Conservation (phyloP, 2,329 filamentous ascomycete species). For the Pseudogymnoascus sp. region DNA sequence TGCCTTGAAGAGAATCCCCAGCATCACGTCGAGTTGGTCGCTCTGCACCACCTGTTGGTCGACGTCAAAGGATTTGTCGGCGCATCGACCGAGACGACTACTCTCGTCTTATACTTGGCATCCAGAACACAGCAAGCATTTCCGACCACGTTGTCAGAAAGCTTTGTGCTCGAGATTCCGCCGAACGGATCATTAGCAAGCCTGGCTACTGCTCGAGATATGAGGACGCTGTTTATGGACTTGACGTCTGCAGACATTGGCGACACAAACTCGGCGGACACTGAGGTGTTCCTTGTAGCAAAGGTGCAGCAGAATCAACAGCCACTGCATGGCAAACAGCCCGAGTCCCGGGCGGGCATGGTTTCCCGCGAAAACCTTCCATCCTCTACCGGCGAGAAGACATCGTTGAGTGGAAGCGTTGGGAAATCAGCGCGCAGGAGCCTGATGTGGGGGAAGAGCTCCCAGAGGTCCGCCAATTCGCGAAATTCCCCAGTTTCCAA, state of each 20-base stretch:
- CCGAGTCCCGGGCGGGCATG: conserved; percentile 21
- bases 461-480: conserved; percentile 45
- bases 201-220: conserved; percentile 54
- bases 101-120: conserved; percentile 69
- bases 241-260: conserved; percentile 51
- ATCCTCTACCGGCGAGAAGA: conserved; percentile 30
- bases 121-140: conserved; percentile 56
- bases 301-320: conserved; percentile 45
- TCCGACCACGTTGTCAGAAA: conserved; percentile 67
- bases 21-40: conserved; percentile 52
- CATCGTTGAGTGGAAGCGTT: conserved; percentile 38
- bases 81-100: conserved; percentile 64
- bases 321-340: conserved; percentile 21
- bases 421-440: conserved; percentile 51
- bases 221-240: conserved; percentile 82
- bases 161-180: conserved; percentile 69
- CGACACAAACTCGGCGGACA: conserved; percentile 51
- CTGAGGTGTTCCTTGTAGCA: conserved; percentile 74
- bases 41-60: conserved; percentile 72
- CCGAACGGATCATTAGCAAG: conserved; percentile 62
- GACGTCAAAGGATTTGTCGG: conserved; percentile 78
- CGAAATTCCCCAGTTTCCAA: conserved; percentile 37
- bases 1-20: conserved; percentile 76
- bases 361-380: conserved; percentile 22
- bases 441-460: conserved; percentile 61